Conservation (phyloP, 1,139 yeast genomes). For the Insectozyma bohioensis region DNA sequence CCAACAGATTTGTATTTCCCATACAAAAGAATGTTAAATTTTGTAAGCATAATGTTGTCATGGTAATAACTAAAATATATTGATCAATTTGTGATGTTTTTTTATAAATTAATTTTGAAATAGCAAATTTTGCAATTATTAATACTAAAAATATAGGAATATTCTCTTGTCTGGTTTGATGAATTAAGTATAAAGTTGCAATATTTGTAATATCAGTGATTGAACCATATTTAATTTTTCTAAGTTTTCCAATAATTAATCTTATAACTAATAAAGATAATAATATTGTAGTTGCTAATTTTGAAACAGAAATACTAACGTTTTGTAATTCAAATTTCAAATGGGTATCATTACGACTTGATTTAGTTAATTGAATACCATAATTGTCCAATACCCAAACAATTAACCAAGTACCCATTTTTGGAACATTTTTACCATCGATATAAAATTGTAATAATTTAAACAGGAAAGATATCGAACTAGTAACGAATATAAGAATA, state of each 20-base stretch:
- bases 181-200: constrained; percentile 56
- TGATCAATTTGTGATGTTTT: constrained; percentile 18
- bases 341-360: constrained; percentile 13
- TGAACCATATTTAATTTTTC: constrained; percentile 24
- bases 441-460: constrained; percentile 56
- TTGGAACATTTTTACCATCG: constrained; percentile 54
- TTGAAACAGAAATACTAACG: constrained; percentile 29
- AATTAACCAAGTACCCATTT: constrained; percentile 29
- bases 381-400: constrained; percentile 26
- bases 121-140: constrained; percentile 32
- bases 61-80: constrained; percentile 21
- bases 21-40: constrained; percentile 79
- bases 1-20: constrained; percentile 90
- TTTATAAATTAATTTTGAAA: constrained; percentile 16
- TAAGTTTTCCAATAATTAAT: constrained; percentile 25
- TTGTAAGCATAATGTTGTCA: constrained; percentile 47
- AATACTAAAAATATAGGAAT: constrained; percentile 69
- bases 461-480: constrained; percentile 49
- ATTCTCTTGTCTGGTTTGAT: constrained; percentile 67
- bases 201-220: constrained; percentile 46
- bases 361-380: constrained; percentile 16
- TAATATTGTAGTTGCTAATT: constrained; percentile 24
- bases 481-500: constrained; percentile 37
- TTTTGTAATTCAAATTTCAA: constrained; percentile 26
- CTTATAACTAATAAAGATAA: constrained; percentile 21